These are phyloP conservation scores for Friedmanniomyces simplex DNA, from an alignment of 495 filamentous ascomycete species.

Conservation along the genomic window DNA sequence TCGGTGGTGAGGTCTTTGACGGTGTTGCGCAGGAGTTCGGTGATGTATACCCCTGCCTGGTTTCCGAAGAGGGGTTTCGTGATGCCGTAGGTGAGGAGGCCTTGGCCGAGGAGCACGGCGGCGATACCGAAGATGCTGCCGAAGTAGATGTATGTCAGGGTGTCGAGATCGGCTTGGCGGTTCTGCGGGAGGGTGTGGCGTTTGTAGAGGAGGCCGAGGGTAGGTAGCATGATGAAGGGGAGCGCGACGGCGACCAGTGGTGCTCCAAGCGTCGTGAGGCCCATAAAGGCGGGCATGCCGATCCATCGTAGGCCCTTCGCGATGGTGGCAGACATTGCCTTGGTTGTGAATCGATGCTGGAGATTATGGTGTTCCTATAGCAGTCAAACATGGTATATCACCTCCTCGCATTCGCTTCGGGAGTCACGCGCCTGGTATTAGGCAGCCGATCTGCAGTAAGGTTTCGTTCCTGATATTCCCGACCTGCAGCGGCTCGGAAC, in stretches of 20 bases:
- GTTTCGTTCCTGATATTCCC: too few species aligned
- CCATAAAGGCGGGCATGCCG: not conserved
- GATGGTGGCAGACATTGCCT: not conserved
- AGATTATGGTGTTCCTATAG: too few species aligned
- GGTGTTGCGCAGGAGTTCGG: not conserved
- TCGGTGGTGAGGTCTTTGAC: not conserved
- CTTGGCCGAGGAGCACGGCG: not conserved
- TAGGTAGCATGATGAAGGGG: constrained; percentile 2
- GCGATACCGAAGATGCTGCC: not conserved
- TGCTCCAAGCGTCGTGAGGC: not conserved
- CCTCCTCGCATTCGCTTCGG: too few species aligned
- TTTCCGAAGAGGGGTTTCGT: not conserved
- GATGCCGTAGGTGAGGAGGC: not conserved
- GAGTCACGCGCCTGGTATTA: too few species aligned
- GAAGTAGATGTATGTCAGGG: constrained; percentile 1
- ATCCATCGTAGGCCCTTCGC: not conserved
- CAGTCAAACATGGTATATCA: too few species aligned
- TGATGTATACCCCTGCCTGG: not conserved
- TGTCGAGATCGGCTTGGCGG: not conserved
- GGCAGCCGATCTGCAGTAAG: too few species aligned
- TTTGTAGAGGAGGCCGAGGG: not conserved
- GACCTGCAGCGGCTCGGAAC: too few species aligned
- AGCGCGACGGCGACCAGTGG: not conserved
- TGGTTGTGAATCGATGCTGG: not conserved
- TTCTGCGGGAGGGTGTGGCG: not conserved